Conservation (phyloP, 768 basidiomycete species). For the Tephrocybe sp. region DNA sequence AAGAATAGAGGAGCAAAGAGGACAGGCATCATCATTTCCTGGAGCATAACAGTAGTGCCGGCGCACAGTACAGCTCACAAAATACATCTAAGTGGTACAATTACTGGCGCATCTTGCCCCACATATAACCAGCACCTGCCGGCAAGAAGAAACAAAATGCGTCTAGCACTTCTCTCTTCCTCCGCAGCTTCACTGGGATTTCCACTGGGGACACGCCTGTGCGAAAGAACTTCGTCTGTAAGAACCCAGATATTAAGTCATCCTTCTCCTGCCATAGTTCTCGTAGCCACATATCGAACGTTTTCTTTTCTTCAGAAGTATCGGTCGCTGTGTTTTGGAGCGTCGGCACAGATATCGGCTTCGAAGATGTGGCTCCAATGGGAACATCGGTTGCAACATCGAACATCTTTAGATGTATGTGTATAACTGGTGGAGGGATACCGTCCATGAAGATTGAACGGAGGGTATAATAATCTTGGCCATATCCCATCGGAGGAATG, state of each 20-base stretch:
- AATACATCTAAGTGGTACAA: constrained; percentile 5
- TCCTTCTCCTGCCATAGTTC: constrained; percentile 88
- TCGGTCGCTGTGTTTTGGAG: constrained; percentile 46
- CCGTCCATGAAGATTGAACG: constrained; percentile 84
- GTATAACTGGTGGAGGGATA: constrained; percentile 79
- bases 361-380: constrained; percentile 56
- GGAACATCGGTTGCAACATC: constrained; percentile 67
- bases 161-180: constrained; percentile 54
- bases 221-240: constrained; percentile 49
- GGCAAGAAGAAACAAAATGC: constrained; percentile 77
- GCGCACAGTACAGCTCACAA: background rate
- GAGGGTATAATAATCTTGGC: constrained; percentile 87
- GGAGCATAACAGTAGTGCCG: constrained; percentile 7
- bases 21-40: constrained; percentile 17
- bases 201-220: constrained; percentile 32
- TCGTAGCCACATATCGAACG: constrained; percentile 85
- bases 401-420: constrained; percentile 85
- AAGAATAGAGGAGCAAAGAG: constrained; percentile 51
- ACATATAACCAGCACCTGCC: constrained; percentile 47
- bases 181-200: constrained; percentile 61
- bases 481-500: constrained; percentile 76
- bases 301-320: constrained; percentile 57
- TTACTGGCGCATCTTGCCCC: constrained; percentile 37
- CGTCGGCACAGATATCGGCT: constrained; percentile 24
- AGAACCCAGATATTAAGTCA: constrained; percentile 65